These are phyloP conservation scores for Penicillium sp. DNA, from an alignment of 2,329 filamentous ascomycete genomes.

Conservation along the genomic window DNA sequence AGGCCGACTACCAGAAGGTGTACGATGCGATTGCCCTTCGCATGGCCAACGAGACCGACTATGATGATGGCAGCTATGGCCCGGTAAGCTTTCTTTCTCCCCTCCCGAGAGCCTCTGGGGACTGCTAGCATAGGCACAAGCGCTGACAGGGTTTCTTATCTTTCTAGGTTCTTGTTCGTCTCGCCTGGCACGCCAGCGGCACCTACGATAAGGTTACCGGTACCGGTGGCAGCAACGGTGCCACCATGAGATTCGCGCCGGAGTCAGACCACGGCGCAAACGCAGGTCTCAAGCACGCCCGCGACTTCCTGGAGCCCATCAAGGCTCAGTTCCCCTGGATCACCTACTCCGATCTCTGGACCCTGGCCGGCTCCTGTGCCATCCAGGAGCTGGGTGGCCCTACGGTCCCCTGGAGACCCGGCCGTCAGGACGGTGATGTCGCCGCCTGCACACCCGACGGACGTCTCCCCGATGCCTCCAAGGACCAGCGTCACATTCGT, in stretches of 20 bases:
- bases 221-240: constrained; percentile 92
- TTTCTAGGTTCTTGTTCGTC: constrained; percentile 71
- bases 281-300: constrained; percentile 79
- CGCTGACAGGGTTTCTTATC: background rate
- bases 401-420: constrained; percentile 81
- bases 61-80: constrained; percentile 94
- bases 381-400: constrained; percentile 96
- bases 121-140: background rate
- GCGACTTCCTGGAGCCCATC: constrained; percentile 89
- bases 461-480: constrained; percentile 76
- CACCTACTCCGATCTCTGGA: constrained; percentile 95
- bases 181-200: constrained; percentile 92
- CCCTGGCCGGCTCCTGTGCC: constrained; percentile 77
- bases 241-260: constrained; percentile 92
- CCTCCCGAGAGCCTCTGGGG: background rate
- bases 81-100: constrained; percentile 54
- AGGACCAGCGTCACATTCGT: constrained; percentile 79
- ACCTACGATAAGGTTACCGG: constrained; percentile 86
- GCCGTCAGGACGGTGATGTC: constrained; percentile 75
- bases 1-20: constrained; percentile 91
- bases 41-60: constrained; percentile 87
- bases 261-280: constrained; percentile 92
- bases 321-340: constrained; percentile 95
- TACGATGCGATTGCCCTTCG: constrained; percentile 81
- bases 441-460: constrained; percentile 90